These are phyloP conservation scores for Dioscorea zingiberensis DNA, from an alignment of 106 monocot genomes.

Conservation along the genomic window DNA sequence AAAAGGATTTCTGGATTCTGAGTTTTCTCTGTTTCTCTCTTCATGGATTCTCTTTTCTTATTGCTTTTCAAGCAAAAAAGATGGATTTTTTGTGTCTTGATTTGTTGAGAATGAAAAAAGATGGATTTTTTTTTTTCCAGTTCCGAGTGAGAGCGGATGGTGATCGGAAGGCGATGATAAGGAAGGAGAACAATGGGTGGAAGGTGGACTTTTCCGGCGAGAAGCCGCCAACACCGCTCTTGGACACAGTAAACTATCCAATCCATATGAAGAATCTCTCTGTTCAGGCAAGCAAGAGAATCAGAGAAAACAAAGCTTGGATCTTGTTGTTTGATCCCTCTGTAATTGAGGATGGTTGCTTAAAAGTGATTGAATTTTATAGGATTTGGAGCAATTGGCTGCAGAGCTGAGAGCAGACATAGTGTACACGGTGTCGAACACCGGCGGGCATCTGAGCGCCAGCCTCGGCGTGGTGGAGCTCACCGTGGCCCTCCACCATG, in stretches of 20 bases:
- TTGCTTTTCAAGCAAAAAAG: no score
- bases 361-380: background rate
- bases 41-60: no score
- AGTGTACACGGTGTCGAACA: constrained; percentile 59
- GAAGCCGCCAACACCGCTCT: constrained; percentile 66
- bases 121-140: constrained; percentile 7
- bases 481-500: constrained; percentile 77
- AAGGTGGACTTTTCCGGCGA: constrained; percentile 59
- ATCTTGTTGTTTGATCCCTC: background rate
- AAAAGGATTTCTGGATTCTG: no score
- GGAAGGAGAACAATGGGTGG: constrained; percentile 28
- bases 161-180: constrained; percentile 23
- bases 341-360: background rate
- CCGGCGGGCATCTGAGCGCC: constrained; percentile 73
- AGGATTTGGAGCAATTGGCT: constrained; percentile 79
- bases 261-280: constrained; percentile 90
- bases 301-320: background rate
- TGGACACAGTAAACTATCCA: constrained; percentile 81
- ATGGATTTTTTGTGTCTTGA: no score
- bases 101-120: no score
- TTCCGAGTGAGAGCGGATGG: constrained; percentile 23
- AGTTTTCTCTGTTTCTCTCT: no score
- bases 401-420: constrained; percentile 75
- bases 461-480: constrained; percentile 90
- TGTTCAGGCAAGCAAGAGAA: constrained; percentile 15